These are phyloP conservation scores for Naematelia aurantialba DNA, from an alignment of 768 basidiomycete species.

Conservation along the genomic window DNA sequence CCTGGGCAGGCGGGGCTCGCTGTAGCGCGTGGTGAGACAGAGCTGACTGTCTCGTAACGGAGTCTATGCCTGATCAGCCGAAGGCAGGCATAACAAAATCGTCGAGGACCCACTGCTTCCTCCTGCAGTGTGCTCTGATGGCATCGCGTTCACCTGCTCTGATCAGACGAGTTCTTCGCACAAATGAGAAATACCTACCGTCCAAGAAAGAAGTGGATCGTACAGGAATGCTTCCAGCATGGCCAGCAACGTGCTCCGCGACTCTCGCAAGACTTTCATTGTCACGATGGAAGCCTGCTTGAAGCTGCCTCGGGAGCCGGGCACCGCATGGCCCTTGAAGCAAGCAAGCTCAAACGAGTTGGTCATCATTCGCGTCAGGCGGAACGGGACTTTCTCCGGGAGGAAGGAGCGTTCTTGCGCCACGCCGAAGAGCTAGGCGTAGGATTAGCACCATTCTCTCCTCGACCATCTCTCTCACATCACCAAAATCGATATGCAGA, in stretches of 20 bases:
- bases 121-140: neutral
- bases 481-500: constrained; percentile 50
- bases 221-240: constrained; percentile 52
- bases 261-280: constrained; percentile 48
- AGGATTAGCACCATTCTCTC: neutral
- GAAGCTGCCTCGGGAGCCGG: constrained; percentile 49
- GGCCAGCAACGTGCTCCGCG: constrained; percentile 48
- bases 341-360: constrained; percentile 48
- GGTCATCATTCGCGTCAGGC: constrained; percentile 52
- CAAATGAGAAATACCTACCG: constrained; percentile 6
- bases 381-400: constrained; percentile 53
- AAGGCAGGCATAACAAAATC: no score
- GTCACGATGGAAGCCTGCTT: constrained; percentile 47
- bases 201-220: constrained; percentile 51
- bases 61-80: neutral
- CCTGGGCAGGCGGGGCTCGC: constrained; percentile 2
- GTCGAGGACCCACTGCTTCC: neutral
- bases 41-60: neutral
- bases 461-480: constrained; percentile 34
- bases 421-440: constrained; percentile 39
- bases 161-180: neutral
- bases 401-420: constrained; percentile 47
- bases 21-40: neutral
- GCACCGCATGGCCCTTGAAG: constrained; percentile 26
- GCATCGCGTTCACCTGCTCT: neutral